A percentile compares a stretch with the other conserved stretches of the same genome.
Evolutionary conservation across 371 early-diverging fungal genomes (phyloP).

Genomic region (Umbelopsis sp.): DNA sequence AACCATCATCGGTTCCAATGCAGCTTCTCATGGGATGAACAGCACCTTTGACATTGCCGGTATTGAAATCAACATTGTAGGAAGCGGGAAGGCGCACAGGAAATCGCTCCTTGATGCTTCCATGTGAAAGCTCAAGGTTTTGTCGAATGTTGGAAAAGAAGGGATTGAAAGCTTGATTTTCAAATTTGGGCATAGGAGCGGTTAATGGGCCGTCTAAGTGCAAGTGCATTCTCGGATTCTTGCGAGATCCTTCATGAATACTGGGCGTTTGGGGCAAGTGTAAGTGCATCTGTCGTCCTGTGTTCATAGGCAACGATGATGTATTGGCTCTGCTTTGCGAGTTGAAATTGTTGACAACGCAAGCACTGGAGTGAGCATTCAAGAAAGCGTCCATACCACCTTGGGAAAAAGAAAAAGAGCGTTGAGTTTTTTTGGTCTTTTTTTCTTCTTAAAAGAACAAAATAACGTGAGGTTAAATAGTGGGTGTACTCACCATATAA

Average conservation of each 20-base stretch:
- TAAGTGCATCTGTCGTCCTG: slow-evolving; percentile 10
- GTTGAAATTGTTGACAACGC: slow-evolving; percentile 21
- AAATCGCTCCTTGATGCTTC: slow-evolving; percentile 37
- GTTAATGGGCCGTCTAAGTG: slow-evolving; percentile 37
- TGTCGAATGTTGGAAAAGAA: slow-evolving; percentile 49
- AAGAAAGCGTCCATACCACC: slow-evolving; percentile 52
- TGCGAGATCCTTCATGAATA: background rate
- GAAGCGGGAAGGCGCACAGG: slow-evolving; percentile 30
- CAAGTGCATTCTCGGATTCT: slow-evolving; percentile 3
- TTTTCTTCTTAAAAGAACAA: no score
- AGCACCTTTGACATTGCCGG: slow-evolving; percentile 20
- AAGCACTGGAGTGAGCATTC: slow-evolving; percentile 29
- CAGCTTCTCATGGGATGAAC: slow-evolving; percentile 6
- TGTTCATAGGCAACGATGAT: background rate
- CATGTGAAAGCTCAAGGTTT: slow-evolving; percentile 38
- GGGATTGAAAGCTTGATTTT: slow-evolving; percentile 35
- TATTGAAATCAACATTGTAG: slow-evolving; percentile 29
- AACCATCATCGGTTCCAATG: slow-evolving; percentile 23
- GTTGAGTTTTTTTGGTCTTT: no score
- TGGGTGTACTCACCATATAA: slow-evolving; percentile 45
- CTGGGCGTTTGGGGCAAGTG: background rate
- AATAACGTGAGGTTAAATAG: background rate
- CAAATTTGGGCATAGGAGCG: slow-evolving; percentile 46
- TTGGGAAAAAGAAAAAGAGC: slow-evolving; percentile 11
- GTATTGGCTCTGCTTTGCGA: slow-evolving; percentile 8